Conservation (phyloP, 2,329 filamentous ascomycete genomes). For the Colletotrichum costaricense region DNA sequence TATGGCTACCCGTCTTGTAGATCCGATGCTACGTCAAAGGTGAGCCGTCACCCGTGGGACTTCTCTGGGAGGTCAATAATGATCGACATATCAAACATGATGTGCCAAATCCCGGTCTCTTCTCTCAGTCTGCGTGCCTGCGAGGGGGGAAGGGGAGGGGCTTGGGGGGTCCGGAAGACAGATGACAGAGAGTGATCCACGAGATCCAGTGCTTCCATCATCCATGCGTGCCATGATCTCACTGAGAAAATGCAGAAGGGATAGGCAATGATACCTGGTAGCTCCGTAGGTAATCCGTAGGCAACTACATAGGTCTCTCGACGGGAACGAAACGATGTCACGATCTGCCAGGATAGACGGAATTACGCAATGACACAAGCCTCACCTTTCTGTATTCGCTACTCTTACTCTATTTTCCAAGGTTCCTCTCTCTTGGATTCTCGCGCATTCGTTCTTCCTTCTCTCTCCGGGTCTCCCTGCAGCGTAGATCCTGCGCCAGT, state of each 20-base stretch:
- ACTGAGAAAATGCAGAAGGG: too few species aligned
- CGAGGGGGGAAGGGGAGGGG: not conserved
- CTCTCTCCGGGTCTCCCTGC: not conserved
- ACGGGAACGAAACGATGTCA: not conserved
- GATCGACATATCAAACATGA: slow-evolving; percentile 9
- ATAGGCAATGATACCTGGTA: not conserved
- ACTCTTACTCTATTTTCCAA: too few species aligned
- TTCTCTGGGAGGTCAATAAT: not conserved
- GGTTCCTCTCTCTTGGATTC: too few species aligned
- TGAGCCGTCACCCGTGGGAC: not conserved
- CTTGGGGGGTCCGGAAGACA: not conserved
- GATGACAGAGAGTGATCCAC: not conserved
- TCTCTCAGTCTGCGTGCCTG: not conserved
- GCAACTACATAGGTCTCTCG: too few species aligned
- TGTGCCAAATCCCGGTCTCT: not conserved
- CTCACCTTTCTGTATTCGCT: too few species aligned
- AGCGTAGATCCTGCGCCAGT: not conserved
- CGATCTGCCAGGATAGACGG: not conserved
- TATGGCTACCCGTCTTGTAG: slow-evolving; percentile 7
- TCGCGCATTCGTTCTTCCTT: not conserved
- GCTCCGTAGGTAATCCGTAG: not conserved
- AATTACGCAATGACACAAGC: too few species aligned
- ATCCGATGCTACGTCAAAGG: slow-evolving; percentile 1
- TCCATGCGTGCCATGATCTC: too few species aligned
- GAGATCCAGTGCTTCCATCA: not conserved